Evolutionary conservation across 148 eudicot genomes (phyloP), one percentile per base, ranked within the genome.

Genomic region (Silene uniflora): DNA sequence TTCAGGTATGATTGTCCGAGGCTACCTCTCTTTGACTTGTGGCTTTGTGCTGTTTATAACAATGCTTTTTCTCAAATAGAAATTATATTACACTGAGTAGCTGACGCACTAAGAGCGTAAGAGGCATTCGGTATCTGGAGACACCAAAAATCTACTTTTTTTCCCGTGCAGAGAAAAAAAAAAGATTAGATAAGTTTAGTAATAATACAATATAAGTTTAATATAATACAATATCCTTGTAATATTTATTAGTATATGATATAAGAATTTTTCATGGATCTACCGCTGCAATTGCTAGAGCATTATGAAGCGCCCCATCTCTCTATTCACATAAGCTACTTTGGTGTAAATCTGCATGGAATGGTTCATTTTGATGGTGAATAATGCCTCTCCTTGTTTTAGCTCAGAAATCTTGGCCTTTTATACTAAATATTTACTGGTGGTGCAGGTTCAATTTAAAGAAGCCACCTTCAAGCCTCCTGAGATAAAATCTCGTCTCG

Each of bases 381-480:
- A 29, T 35, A 27, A 52, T 52, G 17, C 56, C 18, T 16, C 16
- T 52, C 17, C 17, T 61, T 61, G 64, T 25, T 64, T 13, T 12
- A 71, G 22, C 73, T 49, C 61, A 10, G 21, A 19, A 42, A 52
- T 35, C 24, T 49, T 42, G 39, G 64, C 61, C 49, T 66, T 17
- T 29, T 17, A 17, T 61, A 10, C 32, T 7, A 19, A 19, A 29
- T 27, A 27, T 62, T 52, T 58, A 47, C 49, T 27, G 74, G 21
- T 66, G 13, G 42, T 81, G 73, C 89, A 94, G 97, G 99, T 95
- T 73, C 84, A 82, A 78, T 95, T 95, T 67, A 93, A 88, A 76
- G 99, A 95, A 86, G 98, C 97, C 32, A 82, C 74, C 75, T 85
- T 95, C 68, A 85, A 86, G 69, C 99, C 99, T 58, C 98, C 99